Percentiles rank a stretch among this genome's conserved stretches.
phyloP scores from a whole-genome alignment of 2,329 filamentous ascomycete species.

The Alternaria novae-zelandiae region DNA sequence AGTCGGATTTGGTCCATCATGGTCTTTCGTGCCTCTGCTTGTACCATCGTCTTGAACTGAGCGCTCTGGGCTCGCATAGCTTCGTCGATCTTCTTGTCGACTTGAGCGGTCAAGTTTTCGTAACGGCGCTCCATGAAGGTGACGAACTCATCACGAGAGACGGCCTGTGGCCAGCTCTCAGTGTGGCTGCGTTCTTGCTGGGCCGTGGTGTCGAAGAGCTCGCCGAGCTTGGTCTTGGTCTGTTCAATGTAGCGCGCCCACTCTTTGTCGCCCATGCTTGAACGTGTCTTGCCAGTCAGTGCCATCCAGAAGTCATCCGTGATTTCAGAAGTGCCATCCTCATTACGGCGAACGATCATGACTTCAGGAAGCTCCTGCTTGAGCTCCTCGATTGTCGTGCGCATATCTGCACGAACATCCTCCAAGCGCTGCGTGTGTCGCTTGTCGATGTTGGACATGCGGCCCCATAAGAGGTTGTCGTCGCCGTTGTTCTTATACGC shows the following conservation, averaged over 20 bases:
- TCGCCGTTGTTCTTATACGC: constrained; percentile 12
- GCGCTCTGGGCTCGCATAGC: constrained; percentile 23
- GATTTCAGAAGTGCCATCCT: constrained; percentile 62
- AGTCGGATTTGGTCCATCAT: constrained; percentile 40
- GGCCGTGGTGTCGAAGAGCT: constrained; percentile 25
- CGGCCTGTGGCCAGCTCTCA: constrained; percentile 20
- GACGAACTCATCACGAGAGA: constrained; percentile 60
- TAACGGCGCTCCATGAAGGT: constrained; percentile 36
- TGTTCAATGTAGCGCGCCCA: constrained; percentile 62
- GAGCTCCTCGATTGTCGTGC: constrained; percentile 23
- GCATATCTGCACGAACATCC: constrained; percentile 20
- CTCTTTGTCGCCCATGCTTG: constrained; percentile 50
- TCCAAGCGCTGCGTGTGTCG: constrained; percentile 18
- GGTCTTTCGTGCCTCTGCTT: constrained; percentile 39
- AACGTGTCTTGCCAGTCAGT: constrained; percentile 61
- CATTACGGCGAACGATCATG: constrained; percentile 62
- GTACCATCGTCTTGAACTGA: constrained; percentile 21
- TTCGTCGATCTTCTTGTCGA: constrained; percentile 35
- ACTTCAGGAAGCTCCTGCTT: constrained; percentile 58
- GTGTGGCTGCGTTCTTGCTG: constrained; percentile 6
- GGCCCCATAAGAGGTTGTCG: constrained; percentile 25
- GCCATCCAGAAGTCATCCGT: constrained; percentile 70
- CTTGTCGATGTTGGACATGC: constrained; percentile 21
- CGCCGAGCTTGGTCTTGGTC: constrained; percentile 54
- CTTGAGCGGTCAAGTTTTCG: constrained; percentile 20